Evolutionary conservation across 352 stramenopile genomes (phyloP), one percentile per base, ranked within the genome.

Genomic region (Phytopythium helicoides): DNA sequence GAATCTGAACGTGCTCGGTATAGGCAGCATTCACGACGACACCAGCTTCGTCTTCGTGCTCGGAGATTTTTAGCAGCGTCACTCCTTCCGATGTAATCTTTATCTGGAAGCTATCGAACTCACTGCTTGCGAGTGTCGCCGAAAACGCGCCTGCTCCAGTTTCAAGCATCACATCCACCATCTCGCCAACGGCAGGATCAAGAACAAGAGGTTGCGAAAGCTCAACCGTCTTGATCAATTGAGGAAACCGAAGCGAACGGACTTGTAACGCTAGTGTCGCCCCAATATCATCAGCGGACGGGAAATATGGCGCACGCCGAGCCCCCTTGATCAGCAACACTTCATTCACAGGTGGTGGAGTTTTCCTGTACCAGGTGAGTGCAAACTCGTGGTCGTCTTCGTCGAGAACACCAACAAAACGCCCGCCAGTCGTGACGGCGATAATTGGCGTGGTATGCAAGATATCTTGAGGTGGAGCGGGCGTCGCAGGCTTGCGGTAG

Each of bases 101-200:
- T 47, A 93, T 61, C 54, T 93, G 83, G 61, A 93, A 93, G 34
- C 75, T 91, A 41, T 93, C 83, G 42, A 73, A 54, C 40, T 93
- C 83, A 36, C 89, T 89, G 56, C 76, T 92, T 5, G 78, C 76
- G 16, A 93, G 54, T 8, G 83, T 93, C 16, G 83, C 83, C 1
- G 83, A 93, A 49, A 93, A 93, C 10, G 81, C 84, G 0, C 81
- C 83, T 0, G 68, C 74, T 0, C 77, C 76, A 15, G 83, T 80
- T 52, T 91, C 83, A 3, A 92, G 56, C 15, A 93, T 56, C 15
- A 86, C 74, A 34, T 92, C 66, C 0, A 93, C 83, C 35, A 86
- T 88, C 7, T 88, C 71, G 18, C 79, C 63, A 1, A 93, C 78
- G 0, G 68, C 70, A 6, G 78, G 71, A 58, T 92, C 81, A 3